Evolutionary conservation across 2,329 filamentous ascomycete species (phyloP), one percentile per base, ranked within the genome.

Genomic region (Neonectria punicea): DNA sequence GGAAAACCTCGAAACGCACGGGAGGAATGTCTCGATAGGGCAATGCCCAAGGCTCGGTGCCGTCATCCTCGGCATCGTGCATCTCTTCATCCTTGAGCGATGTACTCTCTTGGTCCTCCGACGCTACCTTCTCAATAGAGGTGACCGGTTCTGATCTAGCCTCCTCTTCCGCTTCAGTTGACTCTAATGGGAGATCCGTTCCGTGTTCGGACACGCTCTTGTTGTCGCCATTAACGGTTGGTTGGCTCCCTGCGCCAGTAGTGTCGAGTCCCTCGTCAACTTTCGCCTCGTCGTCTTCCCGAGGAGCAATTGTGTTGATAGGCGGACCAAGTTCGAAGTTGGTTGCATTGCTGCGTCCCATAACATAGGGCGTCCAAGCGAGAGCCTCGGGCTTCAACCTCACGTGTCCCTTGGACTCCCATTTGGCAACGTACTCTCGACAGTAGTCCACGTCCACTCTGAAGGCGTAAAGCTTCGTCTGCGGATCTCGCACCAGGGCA

Each of bases 291-390:
- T 91, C 89, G 22, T 93, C 94, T 66, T 97, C 94, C 39, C 95
- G 89, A 5, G 92, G 93, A 13, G 95, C 95, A 58, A 98, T 93
- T 1, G 95, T 92, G 69, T 93, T 94, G 61, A 98, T 83, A 7
- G 91, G 87, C 6, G 93, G 93, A 6, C 90, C 92, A 54, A 94
- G 87, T 75, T 97, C 93, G 73, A 96, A 95, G 73, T 93, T 92
- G 4, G 91, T 91, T 39, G 92, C 89, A 70, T 92, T 94, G 77
- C 88, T 91, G 67, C 93, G 89, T 28, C 96, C 95, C 94, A 98
- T 98, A 46, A 98, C 90, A 77, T 97, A 99, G 0, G 96, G 96
- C 14, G 94, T 98, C 96, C 96, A 99, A 11, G 94, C 91, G 28
- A 99, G 85, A 18, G 90, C 90, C 49, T 91, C 89, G 0, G 92